A percentile compares a stretch with the other conserved stretches of the same genome.
These are phyloP conservation scores for Backusella liffmaniae DNA, from an alignment of 192 early-diverging fungal species.

Conservation along the genomic window DNA sequence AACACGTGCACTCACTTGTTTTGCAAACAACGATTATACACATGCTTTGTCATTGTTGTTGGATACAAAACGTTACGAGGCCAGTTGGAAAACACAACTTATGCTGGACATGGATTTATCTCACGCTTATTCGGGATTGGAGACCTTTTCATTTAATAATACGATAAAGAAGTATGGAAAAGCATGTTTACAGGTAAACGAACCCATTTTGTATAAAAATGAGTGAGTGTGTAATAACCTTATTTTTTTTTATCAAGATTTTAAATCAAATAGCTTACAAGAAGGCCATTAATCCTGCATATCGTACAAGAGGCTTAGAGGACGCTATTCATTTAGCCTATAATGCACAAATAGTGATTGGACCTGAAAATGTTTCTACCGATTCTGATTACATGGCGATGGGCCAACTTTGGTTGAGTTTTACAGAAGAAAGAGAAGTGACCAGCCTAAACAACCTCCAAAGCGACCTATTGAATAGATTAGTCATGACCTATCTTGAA, in stretches of 20 bases:
- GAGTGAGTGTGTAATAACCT: not conserved
- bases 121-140: not conserved
- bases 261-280: conserved; percentile 21
- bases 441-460: conserved; percentile 16
- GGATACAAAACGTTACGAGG: conserved; percentile 22
- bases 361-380: conserved; percentile 18
- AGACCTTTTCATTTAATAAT: conserved; percentile 8
- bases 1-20: not conserved
- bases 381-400: conserved; percentile 15
- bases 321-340: conserved; percentile 32
- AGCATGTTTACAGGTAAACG: conserved; percentile 17
- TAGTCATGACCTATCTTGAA: conserved; percentile 37
- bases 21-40: conserved; percentile 3
- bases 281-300: conserved; percentile 17
- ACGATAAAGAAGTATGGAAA: conserved; percentile 14
- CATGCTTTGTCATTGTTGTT: conserved; percentile 17
- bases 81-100: conserved; percentile 21
- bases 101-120: conserved; percentile 1
- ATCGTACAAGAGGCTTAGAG: conserved; percentile 29
- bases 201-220: not conserved
- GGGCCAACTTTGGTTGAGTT: conserved; percentile 24
- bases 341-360: conserved; percentile 25
- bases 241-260: not conserved
- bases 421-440: conserved; percentile 13
- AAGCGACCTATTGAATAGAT: conserved; percentile 25